phyloP scores from a whole-genome alignment of 805 yeast genomes.

The Wickerhamomyces rabaulensis region DNA sequence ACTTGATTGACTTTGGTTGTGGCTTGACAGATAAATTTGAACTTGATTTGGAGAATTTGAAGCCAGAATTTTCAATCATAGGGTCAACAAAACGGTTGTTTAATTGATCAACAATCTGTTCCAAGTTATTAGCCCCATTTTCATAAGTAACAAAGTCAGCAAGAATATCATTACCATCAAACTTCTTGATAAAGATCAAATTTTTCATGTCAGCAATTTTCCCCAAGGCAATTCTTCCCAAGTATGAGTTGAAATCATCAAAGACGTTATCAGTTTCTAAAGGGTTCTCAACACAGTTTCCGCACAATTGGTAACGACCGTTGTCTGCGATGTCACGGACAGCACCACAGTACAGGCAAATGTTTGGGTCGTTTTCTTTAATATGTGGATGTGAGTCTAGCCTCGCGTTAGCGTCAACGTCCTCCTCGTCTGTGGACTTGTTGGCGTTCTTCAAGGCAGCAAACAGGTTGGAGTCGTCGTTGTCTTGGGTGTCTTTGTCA shows the following conservation, averaged over 20 bases:
- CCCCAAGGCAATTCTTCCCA: slow-evolving; percentile 14
- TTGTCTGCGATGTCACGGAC: slow-evolving; percentile 21
- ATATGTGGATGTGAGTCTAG: background rate
- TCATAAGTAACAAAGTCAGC: slow-evolving; percentile 12
- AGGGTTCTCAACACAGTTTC: slow-evolving; percentile 23
- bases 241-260: slow-evolving; percentile 17
- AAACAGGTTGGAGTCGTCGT: slow-evolving; percentile 10
- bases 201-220: slow-evolving; percentile 15
- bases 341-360: slow-evolving; percentile 22
- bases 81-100: slow-evolving; percentile 12
- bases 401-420: background rate
- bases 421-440: background rate
- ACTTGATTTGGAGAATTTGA: slow-evolving; percentile 19
- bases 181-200: slow-evolving; percentile 17
- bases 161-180: slow-evolving; percentile 9
- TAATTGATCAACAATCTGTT: slow-evolving; percentile 10
- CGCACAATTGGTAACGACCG: slow-evolving; percentile 24
- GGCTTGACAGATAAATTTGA: slow-evolving; percentile 19
- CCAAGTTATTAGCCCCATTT: slow-evolving; percentile 13
- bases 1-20: slow-evolving; percentile 20
- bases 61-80: slow-evolving; percentile 19
- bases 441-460: slow-evolving; percentile 14
- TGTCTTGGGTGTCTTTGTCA: slow-evolving; percentile 5
- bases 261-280: slow-evolving; percentile 18
- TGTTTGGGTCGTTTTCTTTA: slow-evolving; percentile 6